Percentiles rank a stretch among this genome's conserved stretches.
Evolutionary conservation across 352 stramenopile genomes (phyloP).

Genomic region (Globisporangium viniferum): DNA sequence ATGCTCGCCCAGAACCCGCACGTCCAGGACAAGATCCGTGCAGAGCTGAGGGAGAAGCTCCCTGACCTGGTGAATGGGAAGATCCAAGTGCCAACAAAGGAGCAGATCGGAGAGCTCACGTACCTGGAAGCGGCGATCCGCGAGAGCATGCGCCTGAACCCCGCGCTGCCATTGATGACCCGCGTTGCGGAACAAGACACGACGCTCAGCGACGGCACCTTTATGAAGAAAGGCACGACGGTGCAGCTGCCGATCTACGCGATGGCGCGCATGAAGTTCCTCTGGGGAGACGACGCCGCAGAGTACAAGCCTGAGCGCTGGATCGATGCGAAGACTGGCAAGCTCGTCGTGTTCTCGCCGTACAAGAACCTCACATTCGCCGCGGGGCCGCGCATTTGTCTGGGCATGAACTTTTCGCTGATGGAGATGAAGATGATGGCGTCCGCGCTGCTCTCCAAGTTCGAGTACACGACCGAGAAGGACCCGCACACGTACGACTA

Average conservation of each 20-base stretch:
- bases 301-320: conserved; percentile 51
- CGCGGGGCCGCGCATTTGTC: conserved; percentile 40
- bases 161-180: conserved; percentile 29
- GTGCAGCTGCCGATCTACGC: conserved; percentile 45
- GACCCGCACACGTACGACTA: conserved; percentile 17
- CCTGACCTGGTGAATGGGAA: conserved; percentile 27
- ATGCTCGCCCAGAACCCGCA: conserved; percentile 59
- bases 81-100: conserved; percentile 30
- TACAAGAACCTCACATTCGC: conserved; percentile 45
- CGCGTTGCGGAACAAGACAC: conserved; percentile 40
- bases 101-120: conserved; percentile 41
- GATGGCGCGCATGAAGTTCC: conserved; percentile 29
- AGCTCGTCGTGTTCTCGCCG: conserved; percentile 21
- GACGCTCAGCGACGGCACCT: conserved; percentile 50
- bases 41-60: conserved; percentile 42
- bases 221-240: conserved; percentile 28
- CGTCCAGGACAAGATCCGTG: conserved; percentile 40
- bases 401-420: conserved; percentile 32
- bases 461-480: conserved; percentile 13
- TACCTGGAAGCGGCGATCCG: conserved; percentile 64
- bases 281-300: conserved; percentile 36
- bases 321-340: conserved; percentile 22
- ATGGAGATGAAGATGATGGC: conserved; percentile 33
- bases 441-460: conserved; percentile 22
- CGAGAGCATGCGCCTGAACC: conserved; percentile 67